phyloP scores from a whole-genome alignment of 73 alveolate species.

The Effrenium voratum region DNA sequence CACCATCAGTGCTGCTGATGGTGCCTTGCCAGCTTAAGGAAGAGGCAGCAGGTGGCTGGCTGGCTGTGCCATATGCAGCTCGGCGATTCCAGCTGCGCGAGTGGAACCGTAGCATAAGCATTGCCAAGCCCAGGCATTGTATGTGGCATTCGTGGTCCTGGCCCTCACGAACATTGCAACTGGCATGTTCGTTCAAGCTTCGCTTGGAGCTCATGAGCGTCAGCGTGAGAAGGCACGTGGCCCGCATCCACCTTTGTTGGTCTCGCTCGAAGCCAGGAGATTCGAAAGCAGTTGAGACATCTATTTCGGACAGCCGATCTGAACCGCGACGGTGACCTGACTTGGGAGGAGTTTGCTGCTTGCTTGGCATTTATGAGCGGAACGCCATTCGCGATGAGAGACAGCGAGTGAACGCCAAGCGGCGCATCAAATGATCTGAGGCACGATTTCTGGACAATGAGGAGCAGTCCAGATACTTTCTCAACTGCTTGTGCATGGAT shows the following conservation, averaged over 20 bases:
- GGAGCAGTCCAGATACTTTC: conserved; percentile 66
- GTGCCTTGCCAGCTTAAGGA: background rate
- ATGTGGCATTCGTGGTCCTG: conserved; percentile 82
- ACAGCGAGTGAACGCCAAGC: background rate
- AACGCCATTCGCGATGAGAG: background rate
- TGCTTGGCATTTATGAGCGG: background rate
- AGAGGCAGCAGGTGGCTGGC: conserved; percentile 61
- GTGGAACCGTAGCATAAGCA: too few relatives aligned
- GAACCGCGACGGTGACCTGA: conserved; percentile 55
- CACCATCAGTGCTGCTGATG: background rate
- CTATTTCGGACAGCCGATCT: conserved; percentile 65
- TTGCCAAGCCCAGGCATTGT: conserved; percentile 50
- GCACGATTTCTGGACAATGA: conserved; percentile 47
- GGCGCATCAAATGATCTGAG: background rate
- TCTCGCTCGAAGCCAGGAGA: too few relatives aligned
- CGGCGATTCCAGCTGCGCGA: background rate
- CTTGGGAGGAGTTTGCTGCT: conserved; percentile 75
- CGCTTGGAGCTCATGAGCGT: conserved; percentile 67
- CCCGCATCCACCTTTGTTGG: too few relatives aligned
- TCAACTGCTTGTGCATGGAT: conserved; percentile 51
- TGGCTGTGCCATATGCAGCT: conserved; percentile 42
- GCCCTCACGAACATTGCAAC: conserved; percentile 79
- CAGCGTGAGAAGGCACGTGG: conserved; percentile 64
- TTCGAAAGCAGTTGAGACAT: conserved; percentile 58
- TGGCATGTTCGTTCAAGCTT: conserved; percentile 89